Percentiles rank a stretch among this genome's conserved stretches.
These are phyloP conservation scores for Boletus eberwhitei DNA, from an alignment of 768 basidiomycete genomes.

Conservation along the genomic window DNA sequence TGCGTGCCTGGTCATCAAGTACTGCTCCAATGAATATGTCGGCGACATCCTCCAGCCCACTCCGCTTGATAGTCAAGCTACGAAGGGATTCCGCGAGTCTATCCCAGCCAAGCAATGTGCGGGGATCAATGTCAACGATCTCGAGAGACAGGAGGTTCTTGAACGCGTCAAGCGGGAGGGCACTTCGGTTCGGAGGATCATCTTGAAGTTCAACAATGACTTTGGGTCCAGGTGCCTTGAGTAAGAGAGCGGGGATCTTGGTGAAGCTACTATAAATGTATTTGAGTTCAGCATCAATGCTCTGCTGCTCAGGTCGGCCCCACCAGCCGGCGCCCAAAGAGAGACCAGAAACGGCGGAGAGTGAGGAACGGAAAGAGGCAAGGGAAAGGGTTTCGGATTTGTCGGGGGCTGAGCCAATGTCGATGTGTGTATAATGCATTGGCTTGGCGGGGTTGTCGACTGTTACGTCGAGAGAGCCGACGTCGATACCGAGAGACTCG, in stretches of 20 bases:
- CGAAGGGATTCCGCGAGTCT: constrained; percentile 63
- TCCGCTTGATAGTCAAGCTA: constrained; percentile 72
- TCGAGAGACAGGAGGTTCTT: constrained; percentile 78
- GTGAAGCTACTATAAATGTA: constrained; percentile 90
- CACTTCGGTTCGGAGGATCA: constrained; percentile 69
- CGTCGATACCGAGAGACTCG: constrained; percentile 72
- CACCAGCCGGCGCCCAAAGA: constrained; percentile 78
- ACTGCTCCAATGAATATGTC: constrained; percentile 77
- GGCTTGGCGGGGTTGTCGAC: constrained; percentile 73
- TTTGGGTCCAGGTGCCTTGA: constrained; percentile 62
- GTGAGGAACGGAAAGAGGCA: constrained; percentile 69
- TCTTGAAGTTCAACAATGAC: constrained; percentile 65
- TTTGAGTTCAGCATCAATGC: constrained; percentile 71
- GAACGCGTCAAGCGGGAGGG: constrained; percentile 79
- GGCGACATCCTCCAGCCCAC: constrained; percentile 77
- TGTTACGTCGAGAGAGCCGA: constrained; percentile 77
- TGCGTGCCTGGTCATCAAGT: constrained; percentile 66
- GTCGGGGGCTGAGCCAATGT: constrained; percentile 43
- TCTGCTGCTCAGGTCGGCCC: constrained; percentile 54
- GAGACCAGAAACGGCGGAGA: constrained; percentile 71
- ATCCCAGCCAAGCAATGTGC: constrained; percentile 82
- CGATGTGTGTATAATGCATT: constrained; percentile 66
- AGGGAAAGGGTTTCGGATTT: constrained; percentile 74
- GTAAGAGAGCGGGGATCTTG: constrained; percentile 74
- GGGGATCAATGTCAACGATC: constrained; percentile 78